These are phyloP conservation scores for Lachnum nothofagi DNA, from an alignment of 2,329 filamentous ascomycete genomes.

Conservation along the genomic window DNA sequence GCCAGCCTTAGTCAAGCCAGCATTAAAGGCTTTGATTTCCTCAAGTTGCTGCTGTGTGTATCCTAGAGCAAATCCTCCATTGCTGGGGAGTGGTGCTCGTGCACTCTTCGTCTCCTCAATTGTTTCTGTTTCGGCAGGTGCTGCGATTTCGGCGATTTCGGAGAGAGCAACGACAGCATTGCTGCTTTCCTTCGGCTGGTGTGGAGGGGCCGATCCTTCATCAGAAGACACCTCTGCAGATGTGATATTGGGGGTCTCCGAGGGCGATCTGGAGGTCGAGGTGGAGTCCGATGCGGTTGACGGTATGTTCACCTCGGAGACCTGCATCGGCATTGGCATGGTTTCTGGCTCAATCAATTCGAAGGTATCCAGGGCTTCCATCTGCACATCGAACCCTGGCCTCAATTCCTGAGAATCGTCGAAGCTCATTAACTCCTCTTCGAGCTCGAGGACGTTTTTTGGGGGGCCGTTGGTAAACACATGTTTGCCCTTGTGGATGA, in stretches of 20 bases:
- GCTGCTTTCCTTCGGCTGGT: background rate
- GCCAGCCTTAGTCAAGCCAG: slow-evolving; percentile 19
- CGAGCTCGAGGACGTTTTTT: slow-evolving; percentile 20
- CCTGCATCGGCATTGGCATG: background rate
- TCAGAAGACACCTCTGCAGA: slow-evolving; percentile 17
- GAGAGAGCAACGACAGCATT: slow-evolving; percentile 10
- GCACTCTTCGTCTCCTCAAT: background rate
- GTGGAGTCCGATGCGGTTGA: slow-evolving; percentile 4
- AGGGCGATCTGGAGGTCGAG: slow-evolving; percentile 6
- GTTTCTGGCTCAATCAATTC: slow-evolving; percentile 4
- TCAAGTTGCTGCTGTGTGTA: slow-evolving; percentile 23
- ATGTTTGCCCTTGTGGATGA: slow-evolving; percentile 30
- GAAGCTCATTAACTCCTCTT: slow-evolving; percentile 23
- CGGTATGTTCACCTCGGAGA: slow-evolving; percentile 6
- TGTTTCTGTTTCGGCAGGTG: background rate
- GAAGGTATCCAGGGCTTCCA: slow-evolving; percentile 2
- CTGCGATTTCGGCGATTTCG: background rate
- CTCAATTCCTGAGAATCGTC: slow-evolving; percentile 12
- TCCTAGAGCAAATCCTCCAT: slow-evolving; percentile 15
- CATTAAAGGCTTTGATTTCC: slow-evolving; percentile 21
- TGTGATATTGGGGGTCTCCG: slow-evolving; percentile 13
- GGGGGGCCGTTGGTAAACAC: slow-evolving; percentile 26
- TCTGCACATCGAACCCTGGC: slow-evolving; percentile 3
- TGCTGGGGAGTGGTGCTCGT: background rate
- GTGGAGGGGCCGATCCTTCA: slow-evolving; percentile 8